Evolutionary conservation across 2,329 filamentous ascomycete species (phyloP).

Genomic region (Fusarium sp.): DNA sequence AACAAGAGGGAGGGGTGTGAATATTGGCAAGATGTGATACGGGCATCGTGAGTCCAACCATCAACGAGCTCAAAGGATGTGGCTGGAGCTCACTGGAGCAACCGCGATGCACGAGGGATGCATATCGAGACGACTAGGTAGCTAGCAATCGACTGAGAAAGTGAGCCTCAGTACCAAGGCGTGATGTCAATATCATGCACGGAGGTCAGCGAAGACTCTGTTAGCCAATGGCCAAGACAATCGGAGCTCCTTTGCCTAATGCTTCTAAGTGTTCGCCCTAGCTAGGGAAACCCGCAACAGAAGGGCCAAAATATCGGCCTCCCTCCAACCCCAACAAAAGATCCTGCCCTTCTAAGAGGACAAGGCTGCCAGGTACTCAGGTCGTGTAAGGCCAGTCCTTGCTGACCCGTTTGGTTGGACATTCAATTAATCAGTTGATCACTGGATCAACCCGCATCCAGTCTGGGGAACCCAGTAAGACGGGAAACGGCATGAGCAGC

Average conservation of each 20-base stretch:
- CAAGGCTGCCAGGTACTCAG: conserved; percentile 32
- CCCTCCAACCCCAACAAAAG: conserved; percentile 39
- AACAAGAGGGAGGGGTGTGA: conserved; percentile 37
- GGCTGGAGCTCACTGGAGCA: conserved; percentile 48
- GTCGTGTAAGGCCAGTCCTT: conserved; percentile 26
- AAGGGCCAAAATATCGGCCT: conserved; percentile 40
- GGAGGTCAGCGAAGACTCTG: conserved; percentile 36
- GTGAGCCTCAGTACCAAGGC: conserved; percentile 13
- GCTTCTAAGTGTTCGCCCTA: conserved; percentile 36
- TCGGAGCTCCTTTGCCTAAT: conserved; percentile 32
- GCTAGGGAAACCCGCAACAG: conserved; percentile 36
- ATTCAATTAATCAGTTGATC: conserved; percentile 31
- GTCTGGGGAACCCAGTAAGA: conserved; percentile 25
- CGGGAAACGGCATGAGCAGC: conserved; percentile 34
- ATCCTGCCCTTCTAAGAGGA: conserved; percentile 29
- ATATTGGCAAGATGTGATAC: conserved; percentile 43
- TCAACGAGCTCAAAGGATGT: conserved; percentile 39
- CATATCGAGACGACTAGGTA: conserved; percentile 21
- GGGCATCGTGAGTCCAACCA: conserved; percentile 40
- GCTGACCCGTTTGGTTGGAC: conserved; percentile 6
- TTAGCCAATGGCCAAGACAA: conserved; percentile 27
- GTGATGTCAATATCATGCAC: conserved; percentile 46
- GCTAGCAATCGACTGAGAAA: conserved; percentile 20
- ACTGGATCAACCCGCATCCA: conserved; percentile 26
- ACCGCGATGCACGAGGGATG: conserved; percentile 36